Percentiles rank a stretch among this genome's conserved stretches.
These are phyloP conservation scores for Lathyrus tuberosus DNA, from an alignment of 306 rosid genomes.

Conservation along the genomic window DNA sequence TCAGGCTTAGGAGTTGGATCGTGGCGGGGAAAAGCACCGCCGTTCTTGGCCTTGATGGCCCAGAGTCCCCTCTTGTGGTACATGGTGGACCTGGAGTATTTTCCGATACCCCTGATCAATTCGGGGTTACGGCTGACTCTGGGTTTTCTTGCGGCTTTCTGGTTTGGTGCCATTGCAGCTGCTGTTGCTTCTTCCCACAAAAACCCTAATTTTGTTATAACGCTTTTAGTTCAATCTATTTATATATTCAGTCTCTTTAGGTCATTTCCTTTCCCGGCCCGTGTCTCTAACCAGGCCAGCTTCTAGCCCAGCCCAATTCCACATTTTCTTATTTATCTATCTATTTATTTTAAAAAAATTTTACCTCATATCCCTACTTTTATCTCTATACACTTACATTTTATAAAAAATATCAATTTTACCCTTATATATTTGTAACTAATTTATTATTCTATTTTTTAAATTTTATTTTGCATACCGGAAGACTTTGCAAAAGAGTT, in stretches of 20 bases:
- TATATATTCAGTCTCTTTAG: slow-evolving; percentile 6
- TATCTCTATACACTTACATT: too few species aligned
- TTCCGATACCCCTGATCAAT: slow-evolving; percentile 62
- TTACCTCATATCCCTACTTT: too few species aligned
- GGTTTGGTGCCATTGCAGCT: slow-evolving; percentile 58
- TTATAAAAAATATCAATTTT: too few species aligned
- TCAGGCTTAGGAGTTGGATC: slow-evolving; percentile 52
- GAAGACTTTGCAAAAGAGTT: too few species aligned
- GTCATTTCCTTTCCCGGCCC: not conserved
- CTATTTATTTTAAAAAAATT: slow-evolving; percentile 25
- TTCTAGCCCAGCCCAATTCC: slow-evolving; percentile 13
- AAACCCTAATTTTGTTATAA: slow-evolving; percentile 15
- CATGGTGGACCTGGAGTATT: slow-evolving; percentile 58
- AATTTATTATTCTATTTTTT: too few species aligned
- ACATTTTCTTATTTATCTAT: too few species aligned
- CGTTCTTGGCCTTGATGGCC: slow-evolving; percentile 77
- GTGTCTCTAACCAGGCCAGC: not conserved
- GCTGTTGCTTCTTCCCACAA: not conserved
- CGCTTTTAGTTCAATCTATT: not conserved
- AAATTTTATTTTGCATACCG: too few species aligned
- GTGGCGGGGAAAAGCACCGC: slow-evolving; percentile 62
- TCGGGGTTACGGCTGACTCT: slow-evolving; percentile 62
- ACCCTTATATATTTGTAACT: too few species aligned
- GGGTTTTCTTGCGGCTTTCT: slow-evolving; percentile 10
- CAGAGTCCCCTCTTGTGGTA: slow-evolving; percentile 73